phyloP scores from a whole-genome alignment of 768 basidiomycete genomes.

The Favolaschia claudopus region DNA sequence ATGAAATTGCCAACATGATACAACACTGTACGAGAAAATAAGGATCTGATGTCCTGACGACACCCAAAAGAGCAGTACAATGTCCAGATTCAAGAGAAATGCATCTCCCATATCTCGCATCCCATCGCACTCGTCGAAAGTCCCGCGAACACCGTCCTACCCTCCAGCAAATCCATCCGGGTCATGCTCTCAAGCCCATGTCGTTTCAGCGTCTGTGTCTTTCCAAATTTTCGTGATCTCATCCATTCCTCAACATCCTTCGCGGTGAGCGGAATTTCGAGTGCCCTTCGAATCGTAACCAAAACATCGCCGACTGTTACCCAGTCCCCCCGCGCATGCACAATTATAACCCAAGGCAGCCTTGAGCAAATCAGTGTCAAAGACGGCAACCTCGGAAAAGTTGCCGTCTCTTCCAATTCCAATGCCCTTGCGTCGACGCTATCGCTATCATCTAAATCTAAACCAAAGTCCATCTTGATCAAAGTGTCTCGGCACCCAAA shows the following conservation, averaged over 20 bases:
- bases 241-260: neutral
- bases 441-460: neutral
- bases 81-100: too few species aligned
- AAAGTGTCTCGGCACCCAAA: neutral
- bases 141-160: conserved; percentile 10
- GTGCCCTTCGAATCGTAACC: neutral
- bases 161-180: conserved; percentile 4
- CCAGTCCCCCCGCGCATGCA: neutral
- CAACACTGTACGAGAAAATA: too few species aligned
- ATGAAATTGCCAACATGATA: too few species aligned
- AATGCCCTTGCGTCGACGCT: neutral
- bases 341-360: conserved; percentile 9
- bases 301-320: conserved; percentile 9
- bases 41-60: too few species aligned
- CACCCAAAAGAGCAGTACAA: too few species aligned
- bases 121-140: conserved; percentile 3
- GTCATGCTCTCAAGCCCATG: too few species aligned
- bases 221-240: too few species aligned
- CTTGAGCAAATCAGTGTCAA: neutral
- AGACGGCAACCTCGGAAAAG: conserved; percentile 8
- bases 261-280: neutral
- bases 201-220: neutral
- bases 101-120: conserved; percentile 17
- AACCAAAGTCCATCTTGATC: neutral
- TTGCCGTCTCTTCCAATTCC: neutral